A percentile compares a stretch with the other conserved stretches of the same genome.
phyloP scores from a whole-genome alignment of 768 basidiomycete genomes.

The Suillus alpinus region DNA sequence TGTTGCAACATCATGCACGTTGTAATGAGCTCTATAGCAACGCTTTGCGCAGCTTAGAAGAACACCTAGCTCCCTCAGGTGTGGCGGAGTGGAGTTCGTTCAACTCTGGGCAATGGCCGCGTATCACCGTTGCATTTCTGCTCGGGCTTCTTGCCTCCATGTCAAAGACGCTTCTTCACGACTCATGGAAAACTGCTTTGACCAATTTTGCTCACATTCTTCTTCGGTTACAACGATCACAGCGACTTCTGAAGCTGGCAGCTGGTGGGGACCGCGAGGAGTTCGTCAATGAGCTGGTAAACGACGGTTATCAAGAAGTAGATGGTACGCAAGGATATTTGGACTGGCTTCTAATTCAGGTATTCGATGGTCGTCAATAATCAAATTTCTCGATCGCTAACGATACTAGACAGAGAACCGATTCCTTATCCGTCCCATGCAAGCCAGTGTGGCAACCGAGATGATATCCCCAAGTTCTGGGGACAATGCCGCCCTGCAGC shows the following conservation, averaged over 20 bases:
- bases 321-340: conserved; percentile 7
- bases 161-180: conserved; percentile 9
- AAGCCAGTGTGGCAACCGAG: conserved; percentile 24
- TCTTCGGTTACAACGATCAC: conserved; percentile 33
- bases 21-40: background rate
- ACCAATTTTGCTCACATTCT: conserved; percentile 25
- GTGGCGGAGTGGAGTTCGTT: conserved; percentile 10
- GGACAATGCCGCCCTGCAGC: conserved; percentile 40
- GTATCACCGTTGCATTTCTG: conserved; percentile 29
- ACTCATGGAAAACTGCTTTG: conserved; percentile 29
- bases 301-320: conserved; percentile 20
- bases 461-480: conserved; percentile 29
- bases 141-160: conserved; percentile 26
- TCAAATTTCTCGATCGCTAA: background rate
- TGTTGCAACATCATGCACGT: conserved; percentile 1
- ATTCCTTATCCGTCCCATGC: conserved; percentile 25
- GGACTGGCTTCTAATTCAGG: conserved; percentile 20
- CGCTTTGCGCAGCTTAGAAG: conserved; percentile 1
- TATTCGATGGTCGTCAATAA: background rate
- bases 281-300: conserved; percentile 14
- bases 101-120: conserved; percentile 32
- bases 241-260: conserved; percentile 26
- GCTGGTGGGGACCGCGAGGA: conserved; percentile 8
- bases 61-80: conserved; percentile 11
- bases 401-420: conserved; percentile 22